Evolutionary conservation across 305 asterid genomes (phyloP).

Genomic region (Fraxinus greggii): DNA sequence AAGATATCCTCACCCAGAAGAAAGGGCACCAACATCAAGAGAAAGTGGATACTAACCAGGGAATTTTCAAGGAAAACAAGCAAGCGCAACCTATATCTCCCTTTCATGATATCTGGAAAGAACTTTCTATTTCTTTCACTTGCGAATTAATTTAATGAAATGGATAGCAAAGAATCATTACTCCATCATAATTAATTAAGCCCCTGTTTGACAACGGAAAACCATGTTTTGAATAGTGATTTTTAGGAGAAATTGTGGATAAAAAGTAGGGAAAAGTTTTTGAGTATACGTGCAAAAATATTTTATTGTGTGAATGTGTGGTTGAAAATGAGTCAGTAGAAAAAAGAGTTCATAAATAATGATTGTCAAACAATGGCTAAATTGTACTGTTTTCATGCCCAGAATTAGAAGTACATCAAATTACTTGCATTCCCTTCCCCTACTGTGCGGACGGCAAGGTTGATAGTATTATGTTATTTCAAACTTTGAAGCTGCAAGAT

Average conservation of each 20-base stretch:
- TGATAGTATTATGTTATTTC: not conserved
- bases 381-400: not conserved
- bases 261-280: too few species aligned
- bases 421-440: not conserved
- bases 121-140: not conserved
- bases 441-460: not conserved
- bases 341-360: too few species aligned
- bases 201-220: too few species aligned
- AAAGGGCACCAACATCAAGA: not conserved
- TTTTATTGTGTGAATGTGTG: too few species aligned
- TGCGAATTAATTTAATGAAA: not conserved
- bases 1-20: not conserved
- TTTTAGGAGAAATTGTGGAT: too few species aligned
- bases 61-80: not conserved
- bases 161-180: not conserved
- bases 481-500: not conserved
- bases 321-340: too few species aligned
- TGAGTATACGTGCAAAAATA: too few species aligned
- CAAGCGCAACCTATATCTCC: not conserved
- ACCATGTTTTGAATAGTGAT: too few species aligned
- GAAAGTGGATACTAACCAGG: not conserved
- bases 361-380: not conserved
- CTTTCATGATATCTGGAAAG: not conserved
- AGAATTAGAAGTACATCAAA: not conserved
- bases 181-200: not conserved